Evolutionary conservation across 352 stramenopile species (phyloP).

Genomic region (Aphanomyces stellatus): DNA sequence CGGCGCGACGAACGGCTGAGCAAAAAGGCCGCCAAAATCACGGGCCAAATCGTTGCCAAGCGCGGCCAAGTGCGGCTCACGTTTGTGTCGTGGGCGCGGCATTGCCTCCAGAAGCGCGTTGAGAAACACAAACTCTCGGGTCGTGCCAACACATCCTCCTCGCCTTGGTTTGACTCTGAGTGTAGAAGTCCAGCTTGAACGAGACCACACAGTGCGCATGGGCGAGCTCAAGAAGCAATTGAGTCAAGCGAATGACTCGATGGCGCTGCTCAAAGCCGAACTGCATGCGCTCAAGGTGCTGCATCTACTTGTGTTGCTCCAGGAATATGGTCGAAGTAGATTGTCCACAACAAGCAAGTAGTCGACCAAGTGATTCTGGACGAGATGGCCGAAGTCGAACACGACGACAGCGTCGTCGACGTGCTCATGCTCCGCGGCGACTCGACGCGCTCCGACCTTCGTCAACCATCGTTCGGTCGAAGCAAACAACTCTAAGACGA

Average conservation of each 20-base stretch:
- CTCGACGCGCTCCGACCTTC: no score
- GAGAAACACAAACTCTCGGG: no score
- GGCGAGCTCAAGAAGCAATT: conserved; percentile 7
- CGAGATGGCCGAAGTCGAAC: conserved; percentile 19
- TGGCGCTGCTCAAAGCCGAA: not conserved
- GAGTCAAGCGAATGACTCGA: conserved; percentile 5
- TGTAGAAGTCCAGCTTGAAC: conserved; percentile 7
- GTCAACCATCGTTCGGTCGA: no score
- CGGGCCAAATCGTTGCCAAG: conserved; percentile 42
- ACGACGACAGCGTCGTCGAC: conserved; percentile 26
- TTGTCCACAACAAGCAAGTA: not conserved
- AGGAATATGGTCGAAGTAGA: not conserved
- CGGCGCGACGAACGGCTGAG: conserved; percentile 34
- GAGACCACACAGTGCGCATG: not conserved
- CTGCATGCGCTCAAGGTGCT: not conserved
- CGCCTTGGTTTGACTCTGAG: not conserved
- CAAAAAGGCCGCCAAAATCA: conserved; percentile 42
- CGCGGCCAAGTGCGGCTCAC: conserved; percentile 36
- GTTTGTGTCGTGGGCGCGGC: conserved; percentile 36
- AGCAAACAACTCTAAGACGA: no score
- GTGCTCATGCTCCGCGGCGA: no score
- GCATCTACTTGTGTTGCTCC: no score
- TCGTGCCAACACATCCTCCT: no score
- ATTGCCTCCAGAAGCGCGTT: not conserved
- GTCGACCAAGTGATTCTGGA: not conserved